These are phyloP conservation scores for Euphorbia schlechtendalii DNA, from an alignment of 441 rosid species.

Conservation along the genomic window DNA sequence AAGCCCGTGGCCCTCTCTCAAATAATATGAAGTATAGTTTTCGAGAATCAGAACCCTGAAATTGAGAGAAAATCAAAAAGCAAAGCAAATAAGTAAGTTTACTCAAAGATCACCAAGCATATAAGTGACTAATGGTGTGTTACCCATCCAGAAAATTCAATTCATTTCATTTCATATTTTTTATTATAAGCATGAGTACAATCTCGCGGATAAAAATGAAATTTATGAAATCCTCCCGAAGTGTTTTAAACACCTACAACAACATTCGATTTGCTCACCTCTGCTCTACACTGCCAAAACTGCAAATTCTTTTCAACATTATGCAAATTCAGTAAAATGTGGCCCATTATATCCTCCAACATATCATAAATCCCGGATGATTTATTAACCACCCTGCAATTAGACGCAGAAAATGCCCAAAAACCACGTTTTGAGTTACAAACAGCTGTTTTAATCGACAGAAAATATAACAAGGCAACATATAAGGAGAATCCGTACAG, in stretches of 20 bases:
- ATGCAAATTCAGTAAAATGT: constrained; percentile 51
- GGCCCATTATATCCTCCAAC: constrained; percentile 63
- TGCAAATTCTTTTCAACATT: constrained; percentile 62
- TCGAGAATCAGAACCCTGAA: constrained; percentile 60
- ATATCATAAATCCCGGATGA: constrained; percentile 44
- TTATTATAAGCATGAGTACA: too few species aligned
- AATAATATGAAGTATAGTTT: constrained; percentile 71
- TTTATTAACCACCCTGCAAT: constrained; percentile 32
- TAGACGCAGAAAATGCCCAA: background rate
- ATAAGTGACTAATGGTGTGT: too few species aligned
- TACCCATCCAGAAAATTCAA: too few species aligned
- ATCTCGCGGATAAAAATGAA: too few species aligned
- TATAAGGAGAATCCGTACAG: constrained; percentile 33
- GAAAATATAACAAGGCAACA: background rate
- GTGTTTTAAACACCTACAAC: background rate
- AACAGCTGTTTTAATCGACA: background rate
- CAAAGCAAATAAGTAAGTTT: background rate
- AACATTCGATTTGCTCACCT: constrained; percentile 33
- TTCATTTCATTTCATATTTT: too few species aligned
- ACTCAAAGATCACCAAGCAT: background rate
- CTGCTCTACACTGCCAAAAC: constrained; percentile 76
- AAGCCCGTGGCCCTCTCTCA: constrained; percentile 90
- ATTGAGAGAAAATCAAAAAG: constrained; percentile 6
- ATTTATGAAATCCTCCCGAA: too few species aligned
- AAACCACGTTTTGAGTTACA: background rate